Percentiles rank a stretch among this genome's conserved stretches.
Conservation (phyloP, 139 green algal genomes). For the Edaphochlamys debaryana region DNA sequence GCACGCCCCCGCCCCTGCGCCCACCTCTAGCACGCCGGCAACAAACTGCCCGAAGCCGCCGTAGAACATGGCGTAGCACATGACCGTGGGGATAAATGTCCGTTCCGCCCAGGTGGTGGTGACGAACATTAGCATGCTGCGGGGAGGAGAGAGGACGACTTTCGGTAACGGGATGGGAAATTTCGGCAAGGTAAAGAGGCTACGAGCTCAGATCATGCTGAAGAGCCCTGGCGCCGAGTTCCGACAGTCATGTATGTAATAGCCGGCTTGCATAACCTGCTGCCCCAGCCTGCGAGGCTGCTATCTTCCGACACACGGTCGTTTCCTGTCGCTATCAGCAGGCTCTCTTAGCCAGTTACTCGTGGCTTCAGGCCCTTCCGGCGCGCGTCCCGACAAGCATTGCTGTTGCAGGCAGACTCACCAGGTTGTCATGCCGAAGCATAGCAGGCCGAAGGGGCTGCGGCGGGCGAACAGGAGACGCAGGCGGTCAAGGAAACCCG, state of each 20-base stretch:
- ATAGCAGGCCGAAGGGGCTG: neutral
- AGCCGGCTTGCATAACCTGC: neutral
- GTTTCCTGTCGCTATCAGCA: neutral
- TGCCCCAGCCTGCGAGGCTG: neutral
- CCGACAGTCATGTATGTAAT: neutral
- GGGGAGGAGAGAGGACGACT: too few relatives aligned
- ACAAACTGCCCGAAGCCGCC: conserved; percentile 76
- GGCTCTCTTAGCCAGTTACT: neutral
- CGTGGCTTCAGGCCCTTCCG: neutral
- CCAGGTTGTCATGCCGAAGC: neutral
- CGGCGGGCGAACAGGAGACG: neutral
- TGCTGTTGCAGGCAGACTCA: neutral
- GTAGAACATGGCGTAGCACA: conserved; percentile 70
- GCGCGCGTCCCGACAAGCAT: neutral
- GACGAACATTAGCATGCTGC: neutral
- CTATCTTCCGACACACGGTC: neutral
- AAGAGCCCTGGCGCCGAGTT: neutral
- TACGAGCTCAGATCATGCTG: neutral
- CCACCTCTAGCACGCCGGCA: conserved; percentile 76
- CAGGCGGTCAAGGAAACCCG: neutral
- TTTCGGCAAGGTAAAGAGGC: neutral
- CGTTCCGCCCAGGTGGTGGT: conserved; percentile 23
- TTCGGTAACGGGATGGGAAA: neutral
- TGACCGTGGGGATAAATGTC: conserved; percentile 41
- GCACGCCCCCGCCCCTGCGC: neutral